A percentile compares a stretch with the other conserved stretches of the same genome.
Conservation (phyloP, 108 stramenopile species). For the Pseudonitzschia multistriata region DNA sequence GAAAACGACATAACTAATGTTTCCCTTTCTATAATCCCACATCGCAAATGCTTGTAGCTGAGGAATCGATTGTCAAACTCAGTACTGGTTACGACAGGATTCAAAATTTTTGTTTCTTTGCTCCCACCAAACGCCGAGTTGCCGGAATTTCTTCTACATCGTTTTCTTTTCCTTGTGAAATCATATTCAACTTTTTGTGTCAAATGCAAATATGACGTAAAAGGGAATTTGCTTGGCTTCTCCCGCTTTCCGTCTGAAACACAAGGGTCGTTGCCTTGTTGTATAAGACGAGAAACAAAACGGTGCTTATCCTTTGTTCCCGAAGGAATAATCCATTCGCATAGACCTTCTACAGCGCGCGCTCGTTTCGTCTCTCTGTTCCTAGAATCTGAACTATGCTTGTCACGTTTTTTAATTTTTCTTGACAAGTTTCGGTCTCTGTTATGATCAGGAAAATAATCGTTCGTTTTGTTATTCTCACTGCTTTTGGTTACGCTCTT, state of each 20-base stretch:
- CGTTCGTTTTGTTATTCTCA: too few relatives aligned
- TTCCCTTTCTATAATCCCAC: constrained; percentile 19
- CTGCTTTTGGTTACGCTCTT: too few relatives aligned
- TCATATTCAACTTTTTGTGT: neutral
- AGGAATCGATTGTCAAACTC: constrained; percentile 25
- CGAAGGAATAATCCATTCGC: neutral
- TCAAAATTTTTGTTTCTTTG: neutral
- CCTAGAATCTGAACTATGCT: too few relatives aligned
- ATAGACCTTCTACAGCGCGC: neutral
- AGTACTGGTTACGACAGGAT: constrained; percentile 13
- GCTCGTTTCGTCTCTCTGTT: neutral
- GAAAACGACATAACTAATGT: neutral
- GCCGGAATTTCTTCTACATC: neutral
- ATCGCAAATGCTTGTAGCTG: constrained; percentile 14
- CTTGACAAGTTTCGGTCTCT: too few relatives aligned
- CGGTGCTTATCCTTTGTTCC: neutral
- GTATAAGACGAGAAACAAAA: neutral
- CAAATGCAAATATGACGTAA: neutral
- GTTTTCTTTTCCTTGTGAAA: neutral
- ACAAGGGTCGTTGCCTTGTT: neutral
- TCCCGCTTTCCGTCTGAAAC: neutral
- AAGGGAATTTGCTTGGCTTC: neutral
- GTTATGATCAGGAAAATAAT: too few relatives aligned
- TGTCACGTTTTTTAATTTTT: too few relatives aligned
- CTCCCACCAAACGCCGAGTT: neutral